A percentile compares a stretch with the other conserved stretches of the same genome.
phyloP scores from a whole-genome alignment of 257 asterid genomes.

The Primulina tabacum region DNA sequence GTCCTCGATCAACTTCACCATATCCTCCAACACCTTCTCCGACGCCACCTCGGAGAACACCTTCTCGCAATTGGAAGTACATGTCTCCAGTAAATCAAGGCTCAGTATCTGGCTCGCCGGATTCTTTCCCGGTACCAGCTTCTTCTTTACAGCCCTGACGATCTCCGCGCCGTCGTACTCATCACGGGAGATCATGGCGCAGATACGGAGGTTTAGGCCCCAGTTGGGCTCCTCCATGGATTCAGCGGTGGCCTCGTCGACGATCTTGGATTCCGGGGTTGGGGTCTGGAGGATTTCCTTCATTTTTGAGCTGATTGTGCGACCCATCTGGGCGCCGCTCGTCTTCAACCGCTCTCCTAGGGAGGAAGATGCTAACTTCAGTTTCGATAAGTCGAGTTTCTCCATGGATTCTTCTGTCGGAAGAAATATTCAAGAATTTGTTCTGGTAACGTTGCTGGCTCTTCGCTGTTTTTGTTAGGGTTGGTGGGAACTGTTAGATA shows the following conservation, averaged over 20 bases:
- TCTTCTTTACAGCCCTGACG: conserved; percentile 73
- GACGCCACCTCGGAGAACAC: conserved; percentile 89
- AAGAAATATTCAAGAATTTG: conserved; percentile 8
- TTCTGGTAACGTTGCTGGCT: not conserved
- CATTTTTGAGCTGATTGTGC: conserved; percentile 69
- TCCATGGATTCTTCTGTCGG: conserved; percentile 40
- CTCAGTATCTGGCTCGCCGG: conserved; percentile 43
- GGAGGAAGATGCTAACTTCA: conserved; percentile 80
- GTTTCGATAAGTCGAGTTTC: conserved; percentile 60
- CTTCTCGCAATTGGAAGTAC: conserved; percentile 87
- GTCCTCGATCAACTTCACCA: conserved; percentile 81
- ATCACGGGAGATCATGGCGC: conserved; percentile 68
- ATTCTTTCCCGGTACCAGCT: conserved; percentile 49
- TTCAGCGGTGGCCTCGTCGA: conserved; percentile 84
- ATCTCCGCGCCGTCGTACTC: conserved; percentile 73
- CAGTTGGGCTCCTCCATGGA: conserved; percentile 67
- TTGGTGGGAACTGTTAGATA: not conserved
- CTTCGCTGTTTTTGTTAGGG: not conserved
- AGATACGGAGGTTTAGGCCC: conserved; percentile 93
- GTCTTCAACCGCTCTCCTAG: conserved; percentile 68
- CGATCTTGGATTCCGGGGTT: conserved; percentile 80
- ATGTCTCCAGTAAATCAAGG: conserved; percentile 80
- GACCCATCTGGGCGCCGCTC: conserved; percentile 77
- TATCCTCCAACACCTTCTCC: conserved; percentile 84
- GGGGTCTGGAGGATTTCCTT: conserved; percentile 74